Base-by-base conservation (phyloP, 148 eudicot genomes). In the Rhododendron kiyosumense region DNA sequence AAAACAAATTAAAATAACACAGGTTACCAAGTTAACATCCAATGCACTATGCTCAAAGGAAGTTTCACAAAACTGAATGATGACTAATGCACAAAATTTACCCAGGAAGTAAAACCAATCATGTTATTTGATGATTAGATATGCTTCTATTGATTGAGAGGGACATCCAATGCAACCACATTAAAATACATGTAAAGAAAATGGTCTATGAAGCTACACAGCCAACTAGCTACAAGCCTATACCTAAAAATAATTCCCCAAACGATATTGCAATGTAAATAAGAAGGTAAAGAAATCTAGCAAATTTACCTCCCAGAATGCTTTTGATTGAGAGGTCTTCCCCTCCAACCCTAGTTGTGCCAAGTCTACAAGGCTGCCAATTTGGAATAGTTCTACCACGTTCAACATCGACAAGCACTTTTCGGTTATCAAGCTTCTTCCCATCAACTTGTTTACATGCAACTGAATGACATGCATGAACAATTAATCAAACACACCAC, bases 371-470 rank as follows among this genome's bases (percentile, higher is more conserved):
- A 77, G 99, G 99, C 32, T 96, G 90, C 98, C 99, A 97, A 86
- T 97, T 95, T 32, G 98, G 98, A 86, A 97, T 98, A 85, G 99
- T 94, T 91, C 99, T 92, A 61, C 99, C 99, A 84, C 98, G 96
- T 85, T 97, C 99, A 85, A 97, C 98, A 90, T 97, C 98, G 82
- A 97, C 99, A 84, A 97, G 93, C 82, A 97, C 99, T 92, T 98
- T 93, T 88, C 96, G 90, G 86, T 96, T 96, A 89, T 97, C 99
- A 86, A 97, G 90, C 88, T 97, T 97, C 87, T 89, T 95, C 81
- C 99, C 99, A 91, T 97, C 99, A 75, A 94, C 99, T 92, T 97
- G 98, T 88, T 97, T 97, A 87, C 95, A 97, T 2, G 98, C 98
- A 94, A 95, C 98, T 97, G 93, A 51, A 89, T 69, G 52, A 82